Evolutionary conservation across 331 rosid species (phyloP).

Genomic region (Prunus yedoensis): DNA sequence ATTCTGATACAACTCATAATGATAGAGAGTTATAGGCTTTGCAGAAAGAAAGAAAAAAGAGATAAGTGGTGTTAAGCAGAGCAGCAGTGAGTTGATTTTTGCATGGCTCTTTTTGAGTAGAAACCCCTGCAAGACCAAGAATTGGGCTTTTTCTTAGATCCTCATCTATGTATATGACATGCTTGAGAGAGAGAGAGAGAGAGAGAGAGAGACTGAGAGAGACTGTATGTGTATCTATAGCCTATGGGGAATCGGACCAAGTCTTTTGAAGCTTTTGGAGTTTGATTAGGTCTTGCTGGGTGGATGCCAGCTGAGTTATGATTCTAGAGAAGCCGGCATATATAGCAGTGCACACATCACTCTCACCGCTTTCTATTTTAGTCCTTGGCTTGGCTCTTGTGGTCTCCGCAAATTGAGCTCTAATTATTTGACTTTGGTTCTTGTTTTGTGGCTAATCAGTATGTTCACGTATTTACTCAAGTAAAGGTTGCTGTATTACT

Average conservation of each 20-base stretch:
- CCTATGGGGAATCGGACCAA: slow-evolving; percentile 16
- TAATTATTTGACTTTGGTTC: neutral
- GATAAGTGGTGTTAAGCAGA: neutral
- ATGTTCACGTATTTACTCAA: no score
- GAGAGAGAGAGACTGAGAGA: neutral
- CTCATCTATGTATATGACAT: no score
- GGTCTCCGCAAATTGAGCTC: slow-evolving; percentile 26
- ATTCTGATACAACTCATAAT: slow-evolving; percentile 14
- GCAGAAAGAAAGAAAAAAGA: neutral
- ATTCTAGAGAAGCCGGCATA: slow-evolving; percentile 18
- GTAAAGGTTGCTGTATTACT: no score
- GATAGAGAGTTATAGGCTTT: neutral
- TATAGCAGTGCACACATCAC: neutral
- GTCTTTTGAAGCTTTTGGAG: neutral
- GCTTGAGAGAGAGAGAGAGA: no score
- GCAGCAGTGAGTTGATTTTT: neutral
- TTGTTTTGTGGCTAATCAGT: neutral
- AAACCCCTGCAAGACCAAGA: no score
- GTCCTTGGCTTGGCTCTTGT: slow-evolving; percentile 6
- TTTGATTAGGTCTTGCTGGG: slow-evolving; percentile 33
- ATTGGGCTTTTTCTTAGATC: no score
- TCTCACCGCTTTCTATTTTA: slow-evolving; percentile 15
- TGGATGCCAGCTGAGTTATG: slow-evolving; percentile 35
- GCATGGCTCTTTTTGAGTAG: neutral
- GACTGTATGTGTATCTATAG: neutral